phyloP scores from a whole-genome alignment of 306 rosid species.

The Alnus rubra region DNA sequence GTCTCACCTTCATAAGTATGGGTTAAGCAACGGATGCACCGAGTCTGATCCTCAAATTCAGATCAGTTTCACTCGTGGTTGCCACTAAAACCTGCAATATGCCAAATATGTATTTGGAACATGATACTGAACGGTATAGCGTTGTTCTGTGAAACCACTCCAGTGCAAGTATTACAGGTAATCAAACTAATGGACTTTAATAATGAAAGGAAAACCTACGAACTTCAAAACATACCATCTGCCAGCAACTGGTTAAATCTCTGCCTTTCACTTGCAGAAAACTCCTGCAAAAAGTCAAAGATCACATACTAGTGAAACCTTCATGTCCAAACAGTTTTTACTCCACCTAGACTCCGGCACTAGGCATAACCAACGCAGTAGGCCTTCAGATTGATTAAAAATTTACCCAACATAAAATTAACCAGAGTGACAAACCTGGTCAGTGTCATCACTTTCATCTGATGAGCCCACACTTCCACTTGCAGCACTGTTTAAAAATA shows the following conservation, averaged over 20 bases:
- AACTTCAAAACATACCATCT: slow-evolving; percentile 42
- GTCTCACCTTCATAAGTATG: slow-evolving; percentile 4
- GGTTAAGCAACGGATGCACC: slow-evolving; percentile 18
- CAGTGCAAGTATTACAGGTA: too few relatives aligned
- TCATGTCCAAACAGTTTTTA: too few relatives aligned
- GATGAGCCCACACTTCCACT: slow-evolving; percentile 29
- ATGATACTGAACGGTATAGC: too few relatives aligned
- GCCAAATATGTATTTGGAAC: too few relatives aligned
- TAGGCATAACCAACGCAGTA: background rate
- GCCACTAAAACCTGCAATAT: too few relatives aligned
- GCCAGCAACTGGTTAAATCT: slow-evolving; percentile 23
- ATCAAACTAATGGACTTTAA: too few relatives aligned
- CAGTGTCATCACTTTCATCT: slow-evolving; percentile 28
- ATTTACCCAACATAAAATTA: background rate
- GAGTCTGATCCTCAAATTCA: slow-evolving; percentile 15
- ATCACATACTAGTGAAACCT: too few relatives aligned
- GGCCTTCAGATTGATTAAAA: background rate
- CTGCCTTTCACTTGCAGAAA: slow-evolving; percentile 28
- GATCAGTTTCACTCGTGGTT: slow-evolving; percentile 14
- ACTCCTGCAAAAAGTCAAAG: slow-evolving; percentile 33
- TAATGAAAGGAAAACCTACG: slow-evolving; percentile 3
- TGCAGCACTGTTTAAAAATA: slow-evolving; percentile 22
- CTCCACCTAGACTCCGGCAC: background rate
- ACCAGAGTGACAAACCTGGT: slow-evolving; percentile 37
- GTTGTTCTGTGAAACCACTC: too few relatives aligned